phyloP scores from a whole-genome alignment of 2,329 filamentous ascomycete genomes.

The Microthyrium microscopicum region DNA sequence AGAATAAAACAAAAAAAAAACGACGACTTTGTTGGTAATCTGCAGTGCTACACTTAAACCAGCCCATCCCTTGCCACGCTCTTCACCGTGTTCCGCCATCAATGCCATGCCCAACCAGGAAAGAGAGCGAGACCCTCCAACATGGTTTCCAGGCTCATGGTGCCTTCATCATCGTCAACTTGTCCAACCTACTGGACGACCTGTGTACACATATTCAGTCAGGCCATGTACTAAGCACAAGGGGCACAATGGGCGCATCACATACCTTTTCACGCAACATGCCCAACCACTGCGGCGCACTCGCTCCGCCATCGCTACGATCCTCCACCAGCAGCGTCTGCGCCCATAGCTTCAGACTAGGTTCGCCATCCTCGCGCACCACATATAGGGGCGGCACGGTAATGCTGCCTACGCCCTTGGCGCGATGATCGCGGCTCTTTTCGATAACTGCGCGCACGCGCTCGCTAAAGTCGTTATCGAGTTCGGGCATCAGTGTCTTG shows the following conservation, averaged over 20 bases:
- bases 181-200: conserved; percentile 7
- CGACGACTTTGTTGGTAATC: too few relatives aligned
- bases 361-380: conserved; percentile 89
- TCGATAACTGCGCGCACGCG: conserved; percentile 75
- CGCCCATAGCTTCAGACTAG: conserved; percentile 87
- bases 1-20: too few relatives aligned
- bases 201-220: conserved; percentile 1
- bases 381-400: conserved; percentile 85
- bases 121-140: too few relatives aligned
- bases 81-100: too few relatives aligned
- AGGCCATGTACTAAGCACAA: conserved; percentile 4
- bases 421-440: conserved; percentile 78
- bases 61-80: too few relatives aligned
- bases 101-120: too few relatives aligned
- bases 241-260: conserved; percentile 4
- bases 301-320: conserved; percentile 82
- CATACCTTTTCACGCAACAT: conserved; percentile 81
- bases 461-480: conserved; percentile 96
- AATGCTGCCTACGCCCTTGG: conserved; percentile 82
- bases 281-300: conserved; percentile 85
- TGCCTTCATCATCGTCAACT: too few relatives aligned
- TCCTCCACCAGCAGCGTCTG: conserved; percentile 93
- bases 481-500: conserved; percentile 69
- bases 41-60: too few relatives aligned
- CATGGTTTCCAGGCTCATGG: too few relatives aligned